Conservation (phyloP, 129 eudicot species). For the Dittrichia graveolens region DNA sequence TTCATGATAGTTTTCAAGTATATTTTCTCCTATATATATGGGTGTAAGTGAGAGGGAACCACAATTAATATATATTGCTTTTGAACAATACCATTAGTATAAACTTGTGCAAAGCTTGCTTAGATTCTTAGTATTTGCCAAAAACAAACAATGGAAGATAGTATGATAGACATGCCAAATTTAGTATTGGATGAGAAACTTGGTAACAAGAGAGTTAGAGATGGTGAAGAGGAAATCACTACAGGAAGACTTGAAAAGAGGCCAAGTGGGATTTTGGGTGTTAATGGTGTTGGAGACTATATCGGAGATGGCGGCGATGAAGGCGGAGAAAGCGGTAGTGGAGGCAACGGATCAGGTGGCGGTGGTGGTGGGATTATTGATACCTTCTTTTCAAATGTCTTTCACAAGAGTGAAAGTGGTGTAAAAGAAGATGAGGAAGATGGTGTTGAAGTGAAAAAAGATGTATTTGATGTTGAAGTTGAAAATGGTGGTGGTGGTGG, state of each 20-base stretch:
- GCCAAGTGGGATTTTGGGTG: slow-evolving; percentile 36
- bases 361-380: slow-evolving; percentile 48
- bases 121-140: background rate
- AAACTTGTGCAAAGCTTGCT: slow-evolving; percentile 10
- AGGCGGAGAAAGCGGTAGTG: background rate
- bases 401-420: slow-evolving; percentile 37
- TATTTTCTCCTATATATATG: slow-evolving; percentile 3
- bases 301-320: background rate
- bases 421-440: slow-evolving; percentile 14
- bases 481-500: slow-evolving; percentile 18
- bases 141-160: slow-evolving; percentile 29
- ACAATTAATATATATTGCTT: slow-evolving; percentile 2
- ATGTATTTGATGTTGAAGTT: slow-evolving; percentile 10
- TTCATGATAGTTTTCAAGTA: background rate
- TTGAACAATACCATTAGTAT: slow-evolving; percentile 7
- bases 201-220: slow-evolving; percentile 41
- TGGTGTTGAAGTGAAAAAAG: slow-evolving; percentile 3
- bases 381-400: slow-evolving; percentile 44
- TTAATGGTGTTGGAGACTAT: background rate
- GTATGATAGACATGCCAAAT: slow-evolving; percentile 39
- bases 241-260: slow-evolving; percentile 38
- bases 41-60: background rate
- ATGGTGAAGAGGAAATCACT: slow-evolving; percentile 27
- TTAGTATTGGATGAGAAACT: slow-evolving; percentile 28
- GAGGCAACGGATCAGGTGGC: slow-evolving; percentile 3